Evolutionary conservation across 2,329 filamentous ascomycete genomes (phyloP), one percentile per base, ranked within the genome.

Genomic region (Fusarium kyushuense): DNA sequence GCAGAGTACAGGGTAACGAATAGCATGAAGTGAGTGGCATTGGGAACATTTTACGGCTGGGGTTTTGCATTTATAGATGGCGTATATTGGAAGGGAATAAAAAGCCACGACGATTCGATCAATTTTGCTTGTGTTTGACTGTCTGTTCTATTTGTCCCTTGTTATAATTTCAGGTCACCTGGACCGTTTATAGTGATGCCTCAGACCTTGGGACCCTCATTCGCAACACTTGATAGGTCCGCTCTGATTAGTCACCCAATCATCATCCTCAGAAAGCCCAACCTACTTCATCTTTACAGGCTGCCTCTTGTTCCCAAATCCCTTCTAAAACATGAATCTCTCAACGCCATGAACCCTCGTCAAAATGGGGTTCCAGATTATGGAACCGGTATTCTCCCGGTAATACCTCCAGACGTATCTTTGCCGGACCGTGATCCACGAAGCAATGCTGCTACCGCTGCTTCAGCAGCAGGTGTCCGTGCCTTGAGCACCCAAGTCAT

Each of bases 401-500:
- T 81, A 23, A 66, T 83, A 4, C 82, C 83, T 11, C 77, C 77
- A 14, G 82, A 80, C 11, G 76, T 76, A 16, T 75, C 76, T 17
- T 76, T 79, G 11, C 79, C 83, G 30, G 83, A 85, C 63, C 82
- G 83, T 54, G 78, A 83, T 38, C 81, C 83, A 9, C 81, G 84
- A 54, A 86, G 78, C 75, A 86, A 87, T 75, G 85, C 85, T 36
- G 85, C 86, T 8, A 88, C 86, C 4, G 94, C 92, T 47, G 92
- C 92, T n/a, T 94, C 92, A 23, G 94, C 94, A 6, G 94, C 94
- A 23, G 89, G 92, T 40, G 92, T 94, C 67, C 91, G 94, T 46
- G 94, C 94, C 29, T 79, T 97, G 66, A 94, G 91, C 72, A 91
- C 93, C 10, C 92, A 96, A 76, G 84, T 93, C 73, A 87, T 97